Evolutionary conservation across 179 eudicot species (phyloP).

Genomic region (Nepenthes alata): DNA sequence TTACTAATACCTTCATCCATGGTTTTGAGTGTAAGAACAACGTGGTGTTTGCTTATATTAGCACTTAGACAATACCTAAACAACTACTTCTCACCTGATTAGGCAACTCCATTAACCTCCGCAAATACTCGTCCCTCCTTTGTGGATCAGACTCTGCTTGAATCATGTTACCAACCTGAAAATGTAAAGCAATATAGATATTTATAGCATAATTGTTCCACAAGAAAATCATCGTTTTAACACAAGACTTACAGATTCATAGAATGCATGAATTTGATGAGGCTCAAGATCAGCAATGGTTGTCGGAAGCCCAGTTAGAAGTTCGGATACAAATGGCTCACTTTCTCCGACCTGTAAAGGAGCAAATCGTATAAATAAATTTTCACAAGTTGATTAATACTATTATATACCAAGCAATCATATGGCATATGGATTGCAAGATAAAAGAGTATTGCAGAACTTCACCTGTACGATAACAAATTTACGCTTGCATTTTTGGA

Average conservation of each 20-base stretch:
- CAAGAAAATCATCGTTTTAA: too few species aligned
- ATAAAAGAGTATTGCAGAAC: not conserved
- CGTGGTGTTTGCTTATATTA: not conserved
- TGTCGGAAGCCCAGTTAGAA: constrained; percentile 73
- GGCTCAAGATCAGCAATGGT: constrained; percentile 79
- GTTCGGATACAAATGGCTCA: constrained; percentile 98
- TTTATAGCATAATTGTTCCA: too few species aligned
- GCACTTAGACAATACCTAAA: constrained; percentile 1
- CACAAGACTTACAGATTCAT: constrained; percentile 70
- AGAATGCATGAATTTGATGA: constrained; percentile 90
- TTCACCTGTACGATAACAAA: constrained; percentile 84
- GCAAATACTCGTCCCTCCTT: constrained; percentile 81
- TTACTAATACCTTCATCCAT: too few species aligned
- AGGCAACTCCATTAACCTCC: constrained; percentile 90
- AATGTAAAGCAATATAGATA: constrained; percentile 8
- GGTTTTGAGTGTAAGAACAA: too few species aligned
- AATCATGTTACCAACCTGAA: constrained; percentile 92
- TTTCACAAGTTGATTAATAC: too few species aligned
- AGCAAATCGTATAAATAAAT: not conserved
- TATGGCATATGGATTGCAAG: too few species aligned
- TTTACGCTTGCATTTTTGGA: constrained; percentile 96
- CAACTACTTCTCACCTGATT: constrained; percentile 50
- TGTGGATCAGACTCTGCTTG: constrained; percentile 87
- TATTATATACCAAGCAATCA: too few species aligned
- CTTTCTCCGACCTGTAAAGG: constrained; percentile 74